Evolutionary conservation across 2,329 filamentous ascomycete species (phyloP), one percentile per base, ranked within the genome.

Genomic region (Fusarium poae): DNA sequence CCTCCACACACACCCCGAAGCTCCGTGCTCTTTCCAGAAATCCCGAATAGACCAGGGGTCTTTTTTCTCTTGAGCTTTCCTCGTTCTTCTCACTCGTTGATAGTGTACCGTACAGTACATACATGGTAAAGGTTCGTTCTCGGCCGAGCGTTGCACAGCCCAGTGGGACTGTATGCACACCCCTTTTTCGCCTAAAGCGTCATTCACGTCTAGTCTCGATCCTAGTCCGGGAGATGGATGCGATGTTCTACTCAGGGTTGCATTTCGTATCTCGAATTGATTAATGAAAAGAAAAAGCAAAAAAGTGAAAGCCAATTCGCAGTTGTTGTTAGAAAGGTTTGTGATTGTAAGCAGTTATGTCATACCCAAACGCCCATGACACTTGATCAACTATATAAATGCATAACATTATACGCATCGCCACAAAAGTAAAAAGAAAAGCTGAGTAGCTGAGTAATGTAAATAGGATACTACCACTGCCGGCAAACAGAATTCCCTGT

Each of bases 131-230:
- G 42, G n/a, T 30, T 51, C 54, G 46, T 66, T 73, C 70, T 73
- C 71, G 71, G 71, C 70, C 70, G 70, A 73, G 65, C 70, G 72
- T 68, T 64, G 65, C 66, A 57, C 57, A 48, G 39, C 43, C 42
- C 27, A 30, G 37, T 32, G 43, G 52, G 20, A 48, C 43, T 27
- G 40, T 16, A 45, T 16, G 20, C 50, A 37, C 60, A 23, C 43
- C 49, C 48, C 59, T 32, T 60, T 45, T 57, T 45, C 58, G 39
- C 56, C 60, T 51, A 60, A 60, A 68, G 59, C 65, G 51, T 68
- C 70, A 67, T 52, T 50, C 50, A 57, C 52, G 34, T 68, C 53
- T 71, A 66, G 61, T 46, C 65, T 56, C 53, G 51, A 65, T 65
- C 56, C 61, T 65, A 65, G 50, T 67, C 57, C 54, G 37, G 35